Conservation (phyloP, 2,329 filamentous ascomycete species). For the Phaeosphaeria sp. region DNA sequence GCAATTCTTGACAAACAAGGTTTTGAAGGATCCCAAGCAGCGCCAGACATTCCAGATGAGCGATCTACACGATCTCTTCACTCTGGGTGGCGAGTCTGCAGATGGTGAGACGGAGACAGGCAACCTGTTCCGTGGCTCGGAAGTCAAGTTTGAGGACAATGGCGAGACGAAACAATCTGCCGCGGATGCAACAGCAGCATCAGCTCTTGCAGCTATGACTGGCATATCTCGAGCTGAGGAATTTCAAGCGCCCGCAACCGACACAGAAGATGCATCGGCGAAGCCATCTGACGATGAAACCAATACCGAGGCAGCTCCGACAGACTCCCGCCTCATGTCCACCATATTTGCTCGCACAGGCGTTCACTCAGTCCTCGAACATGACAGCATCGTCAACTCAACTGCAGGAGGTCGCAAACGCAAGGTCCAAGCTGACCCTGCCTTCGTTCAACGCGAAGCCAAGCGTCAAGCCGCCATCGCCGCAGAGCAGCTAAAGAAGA, state of each 20-base stretch:
- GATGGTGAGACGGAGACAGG: conserved; percentile 81
- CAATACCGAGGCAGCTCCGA: conserved; percentile 16
- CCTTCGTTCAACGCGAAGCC: conserved; percentile 82
- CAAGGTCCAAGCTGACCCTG: conserved; percentile 74
- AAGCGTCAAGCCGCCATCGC: conserved; percentile 79
- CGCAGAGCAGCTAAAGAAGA: conserved; percentile 74
- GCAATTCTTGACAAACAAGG: conserved; percentile 96
- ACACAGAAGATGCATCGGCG: conserved; percentile 27
- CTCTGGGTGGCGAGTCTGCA: conserved; percentile 67
- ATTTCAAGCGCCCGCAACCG: conserved; percentile 42
- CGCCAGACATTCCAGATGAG: conserved; percentile 87
- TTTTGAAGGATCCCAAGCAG: conserved; percentile 92
- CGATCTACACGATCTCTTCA: conserved; percentile 92
- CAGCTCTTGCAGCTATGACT: conserved; percentile 44
- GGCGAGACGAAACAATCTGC: conserved; percentile 25
- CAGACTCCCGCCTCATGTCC: conserved; percentile 76
- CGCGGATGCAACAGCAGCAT: conserved; percentile 29
- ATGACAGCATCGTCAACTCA: conserved; percentile 79
- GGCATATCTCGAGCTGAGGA: conserved; percentile 54
- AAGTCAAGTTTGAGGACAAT: conserved; percentile 66
- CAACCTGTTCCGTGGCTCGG: conserved; percentile 84
- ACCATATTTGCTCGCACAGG: conserved; percentile 86
- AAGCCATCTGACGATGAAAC: conserved; percentile 13
- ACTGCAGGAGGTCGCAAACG: conserved; percentile 59
- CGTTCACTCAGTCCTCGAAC: conserved; percentile 90